Evolutionary conservation across 257 asterid species (phyloP).

Genomic region (Penstemon barbatus): DNA sequence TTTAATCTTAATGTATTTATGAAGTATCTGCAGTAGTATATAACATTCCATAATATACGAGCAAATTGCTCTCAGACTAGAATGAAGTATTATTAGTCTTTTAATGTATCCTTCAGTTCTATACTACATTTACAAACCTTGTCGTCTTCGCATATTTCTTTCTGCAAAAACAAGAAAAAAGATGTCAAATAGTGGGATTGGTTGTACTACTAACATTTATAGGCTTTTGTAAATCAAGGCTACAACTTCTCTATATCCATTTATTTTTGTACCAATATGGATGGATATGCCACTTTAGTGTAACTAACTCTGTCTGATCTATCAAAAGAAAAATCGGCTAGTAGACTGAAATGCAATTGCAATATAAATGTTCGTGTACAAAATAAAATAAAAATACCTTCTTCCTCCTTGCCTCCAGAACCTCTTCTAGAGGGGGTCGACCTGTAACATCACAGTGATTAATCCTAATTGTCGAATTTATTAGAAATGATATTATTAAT

Average conservation of each 20-base stretch:
- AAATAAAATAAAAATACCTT: conserved; percentile 45
- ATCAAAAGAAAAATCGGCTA: neutral
- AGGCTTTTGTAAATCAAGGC: neutral
- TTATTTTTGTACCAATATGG: neutral
- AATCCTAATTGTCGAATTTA: neutral
- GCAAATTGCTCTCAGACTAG: neutral
- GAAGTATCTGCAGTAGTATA: neutral
- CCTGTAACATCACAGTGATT: conserved; percentile 42
- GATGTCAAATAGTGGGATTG: neutral
- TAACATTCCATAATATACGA: neutral
- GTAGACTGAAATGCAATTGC: neutral
- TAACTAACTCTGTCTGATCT: neutral
- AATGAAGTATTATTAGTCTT: neutral
- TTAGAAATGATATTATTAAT: too few relatives aligned
- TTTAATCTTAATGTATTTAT: neutral
- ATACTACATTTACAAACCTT: conserved; percentile 62
- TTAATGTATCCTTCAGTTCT: neutral
- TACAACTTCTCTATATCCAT: neutral
- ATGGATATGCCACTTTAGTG: neutral
- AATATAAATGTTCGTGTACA: neutral
- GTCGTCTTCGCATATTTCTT: conserved; percentile 55
- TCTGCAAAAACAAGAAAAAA: conserved; percentile 33
- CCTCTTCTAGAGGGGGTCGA: conserved; percentile 82
- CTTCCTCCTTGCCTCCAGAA: conserved; percentile 65
- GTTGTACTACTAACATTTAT: neutral